A percentile compares a stretch with the other conserved stretches of the same genome.
Conservation (phyloP, 164 flowering plant species). For the Dillenia suffruticosa region DNA sequence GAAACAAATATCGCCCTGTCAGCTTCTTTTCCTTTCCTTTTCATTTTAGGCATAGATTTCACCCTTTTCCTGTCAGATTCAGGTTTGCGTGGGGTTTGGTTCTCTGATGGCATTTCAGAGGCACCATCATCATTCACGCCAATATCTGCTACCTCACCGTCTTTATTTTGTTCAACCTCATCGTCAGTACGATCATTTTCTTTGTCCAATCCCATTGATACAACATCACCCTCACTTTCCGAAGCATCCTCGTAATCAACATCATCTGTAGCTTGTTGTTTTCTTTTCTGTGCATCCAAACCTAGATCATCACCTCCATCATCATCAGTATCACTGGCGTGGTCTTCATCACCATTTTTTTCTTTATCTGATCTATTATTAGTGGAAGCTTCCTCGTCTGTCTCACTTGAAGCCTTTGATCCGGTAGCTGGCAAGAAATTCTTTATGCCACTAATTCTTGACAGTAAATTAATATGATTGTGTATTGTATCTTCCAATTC, state of each 20-base stretch:
- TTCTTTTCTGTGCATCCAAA: constrained; percentile 54
- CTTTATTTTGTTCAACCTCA: constrained; percentile 26
- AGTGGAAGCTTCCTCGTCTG: constrained; percentile 31
- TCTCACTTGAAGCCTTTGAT: constrained; percentile 25
- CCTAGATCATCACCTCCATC: constrained; percentile 57
- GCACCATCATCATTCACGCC: constrained; percentile 32
- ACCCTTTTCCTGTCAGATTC: constrained; percentile 19
- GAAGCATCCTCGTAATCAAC: constrained; percentile 71
- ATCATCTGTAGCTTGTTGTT: constrained; percentile 61
- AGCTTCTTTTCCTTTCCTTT: constrained; percentile 23
- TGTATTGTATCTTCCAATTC: constrained; percentile 65
- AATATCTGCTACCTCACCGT: constrained; percentile 18
- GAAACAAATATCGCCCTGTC: constrained; percentile 38
- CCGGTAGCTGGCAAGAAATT: constrained; percentile 23
- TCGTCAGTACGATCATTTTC: constrained; percentile 27
- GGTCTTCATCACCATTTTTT: constrained; percentile 28
- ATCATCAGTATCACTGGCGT: constrained; percentile 30
- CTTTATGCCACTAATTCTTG: constrained; percentile 64
- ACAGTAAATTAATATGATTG: constrained; percentile 42
- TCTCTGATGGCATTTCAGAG: constrained; percentile 11
- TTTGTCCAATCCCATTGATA: constrained; percentile 24
- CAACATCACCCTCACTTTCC: constrained; percentile 12
- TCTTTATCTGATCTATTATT: constrained; percentile 8
- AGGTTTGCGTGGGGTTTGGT: constrained; percentile 12
- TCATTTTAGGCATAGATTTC: constrained; percentile 11